phyloP scores from a whole-genome alignment of 192 early-diverging fungal species.

The Bifiguratus adelaidae region DNA sequence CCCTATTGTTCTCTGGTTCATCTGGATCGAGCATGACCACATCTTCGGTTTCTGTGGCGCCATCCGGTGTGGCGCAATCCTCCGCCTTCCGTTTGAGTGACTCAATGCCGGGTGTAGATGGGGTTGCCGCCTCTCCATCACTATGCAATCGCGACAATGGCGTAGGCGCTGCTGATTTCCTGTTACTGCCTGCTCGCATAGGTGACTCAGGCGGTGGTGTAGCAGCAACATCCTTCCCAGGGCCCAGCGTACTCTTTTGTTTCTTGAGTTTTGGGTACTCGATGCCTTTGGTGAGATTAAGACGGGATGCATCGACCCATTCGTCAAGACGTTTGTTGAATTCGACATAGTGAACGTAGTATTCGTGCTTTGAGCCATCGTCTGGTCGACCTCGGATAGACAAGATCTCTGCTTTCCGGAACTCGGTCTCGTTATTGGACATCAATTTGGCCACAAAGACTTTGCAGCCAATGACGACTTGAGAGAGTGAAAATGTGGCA shows the following conservation, averaged over 20 bases:
- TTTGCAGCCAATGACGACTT: no score
- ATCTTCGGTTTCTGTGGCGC: background rate
- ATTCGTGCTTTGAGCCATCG: conserved; percentile 45
- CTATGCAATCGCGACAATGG: background rate
- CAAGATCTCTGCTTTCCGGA: conserved; percentile 78
- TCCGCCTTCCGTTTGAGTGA: conserved; percentile 1
- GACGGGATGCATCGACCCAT: conserved; percentile 67
- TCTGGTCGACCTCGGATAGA: conserved; percentile 50
- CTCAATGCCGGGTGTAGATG: background rate
- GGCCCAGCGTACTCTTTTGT: conserved; percentile 19
- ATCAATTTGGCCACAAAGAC: no score
- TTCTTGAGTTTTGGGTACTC: conserved; percentile 63
- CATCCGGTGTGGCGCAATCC: background rate
- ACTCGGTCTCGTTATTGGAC: conserved; percentile 31
- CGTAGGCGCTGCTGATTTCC: conserved; percentile 2
- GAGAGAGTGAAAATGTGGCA: no score
- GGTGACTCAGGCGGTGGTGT: conserved; percentile 29
- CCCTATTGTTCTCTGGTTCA: conserved; percentile 3
- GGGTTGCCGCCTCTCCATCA: background rate
- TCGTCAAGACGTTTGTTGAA: conserved; percentile 99
- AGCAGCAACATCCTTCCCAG: conserved; percentile 22
- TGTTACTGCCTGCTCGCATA: background rate
- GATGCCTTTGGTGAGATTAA: conserved; percentile 56
- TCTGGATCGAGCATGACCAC: conserved; percentile 2
- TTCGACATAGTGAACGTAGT: conserved; percentile 93